Base-by-base conservation (phyloP, 352 stramenopile genomes). In the Thraustochytrium striatum region DNA sequence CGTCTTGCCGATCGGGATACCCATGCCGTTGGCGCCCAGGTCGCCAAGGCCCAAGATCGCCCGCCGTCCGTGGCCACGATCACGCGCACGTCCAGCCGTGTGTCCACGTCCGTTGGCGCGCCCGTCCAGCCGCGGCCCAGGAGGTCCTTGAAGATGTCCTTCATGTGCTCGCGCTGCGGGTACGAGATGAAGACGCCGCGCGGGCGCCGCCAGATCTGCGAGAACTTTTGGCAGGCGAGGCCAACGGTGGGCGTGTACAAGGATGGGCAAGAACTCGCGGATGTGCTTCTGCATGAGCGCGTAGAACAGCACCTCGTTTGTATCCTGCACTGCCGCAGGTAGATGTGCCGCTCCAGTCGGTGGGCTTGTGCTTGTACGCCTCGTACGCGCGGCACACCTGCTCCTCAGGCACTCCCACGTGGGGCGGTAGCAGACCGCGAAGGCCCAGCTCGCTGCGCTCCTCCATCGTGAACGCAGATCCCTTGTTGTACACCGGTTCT, bases 221-320 rank as follows among this genome's bases (percentile, higher is more conserved):
- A 92, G 83, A 98, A 97, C 83, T 95, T 93, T 68, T 91, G 68
- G 75, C 88, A 93, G 35, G 88, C 89, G 73, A 96, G 87, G 11
- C 94, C 95, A 11, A 99, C 95, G 2, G 94, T 98, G 41, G 95
- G 95, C 5, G 95, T 99, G 86, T 99, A 99, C 82, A 98, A n/a
- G 94, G 39, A 98, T 87, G 8, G 95, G 95, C 87, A 96, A 95
- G 79, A 97, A 89, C 87, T 96, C 90, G 25, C 86, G 82, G 53
- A 91, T 95, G 86, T 97, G 83, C 47, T 91, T 83, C 28, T 92
- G 86, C 7, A 97, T 85, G 69, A 97, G 85, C 47, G 88, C 88
- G 86, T 96, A 96, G 90, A 95, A 97, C 55, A 96, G 86, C 59
- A 89, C 85, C 82, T 95, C 89, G 79, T 95, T 95, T 43, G 84